Evolutionary conservation across 495 filamentous ascomycete species (phyloP), one percentile per base, ranked within the genome.

Genomic region (Chlorociboria aeruginascens): DNA sequence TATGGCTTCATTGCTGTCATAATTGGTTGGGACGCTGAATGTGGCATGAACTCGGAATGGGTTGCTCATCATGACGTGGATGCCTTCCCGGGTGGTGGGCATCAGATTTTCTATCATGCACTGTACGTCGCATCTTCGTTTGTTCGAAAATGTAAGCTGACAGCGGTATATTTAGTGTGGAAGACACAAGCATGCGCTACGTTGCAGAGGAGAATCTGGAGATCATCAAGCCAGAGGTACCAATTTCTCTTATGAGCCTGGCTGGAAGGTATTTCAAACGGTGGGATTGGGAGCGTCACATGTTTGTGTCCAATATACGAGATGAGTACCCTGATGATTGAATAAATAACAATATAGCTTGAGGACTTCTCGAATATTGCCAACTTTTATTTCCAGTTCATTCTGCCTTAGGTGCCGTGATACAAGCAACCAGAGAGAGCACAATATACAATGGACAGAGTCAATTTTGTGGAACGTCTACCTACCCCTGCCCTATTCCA

Each of bases 241-340:
- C 78, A 0, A 59, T 64, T 9, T 67, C 69, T 3, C 65, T 95
- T 43, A 71, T 82, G 52, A 67, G 66, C 42, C 68, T 90, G 51
- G 89, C 89, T 2, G 92, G 92, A 9, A 83, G 80, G 56, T 82
- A 85, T 64, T 96, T 97, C 58, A 95, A 88, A 66, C 71, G 89
- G 14, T 96, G 86, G 77, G 86, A 94, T 62, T 54, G 60, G 31
- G 64, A 63, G n/a, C 67, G 58, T 0, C 69, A 74, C 44, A 68
- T 65, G 2, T 98, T 98, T 69, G 72, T 95, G 6, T 92, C 86
- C 54, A 97, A 96, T 62, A 72, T 95, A 17, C 69, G 61, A 56
- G 87, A 92, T 54, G 79, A 86, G 52, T 96, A 88, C 63, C 89
- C 89, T 1, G 83, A 93, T 59, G 86, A 89, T 65, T 95, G 51